These are phyloP conservation scores for Fusarium succisae DNA, from an alignment of 2,329 filamentous ascomycete species.

Conservation along the genomic window DNA sequence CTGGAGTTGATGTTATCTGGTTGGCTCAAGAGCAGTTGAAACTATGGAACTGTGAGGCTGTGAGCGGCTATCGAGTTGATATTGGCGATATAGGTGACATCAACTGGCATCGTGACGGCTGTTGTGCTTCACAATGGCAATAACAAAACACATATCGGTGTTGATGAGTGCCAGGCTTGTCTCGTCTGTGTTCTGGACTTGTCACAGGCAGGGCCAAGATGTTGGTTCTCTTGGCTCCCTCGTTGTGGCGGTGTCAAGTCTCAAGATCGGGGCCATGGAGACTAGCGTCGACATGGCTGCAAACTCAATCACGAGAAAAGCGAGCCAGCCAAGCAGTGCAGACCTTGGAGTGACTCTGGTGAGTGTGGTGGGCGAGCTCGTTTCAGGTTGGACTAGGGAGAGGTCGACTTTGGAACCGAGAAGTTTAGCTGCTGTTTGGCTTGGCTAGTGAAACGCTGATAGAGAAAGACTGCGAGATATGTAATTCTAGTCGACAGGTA, in stretches of 20 bases:
- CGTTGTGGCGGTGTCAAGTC: constrained; percentile 36
- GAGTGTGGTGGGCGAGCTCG: constrained; percentile 28
- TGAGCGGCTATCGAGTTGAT: constrained; percentile 18
- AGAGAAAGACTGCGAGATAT: not conserved
- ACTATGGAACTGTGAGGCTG: not conserved
- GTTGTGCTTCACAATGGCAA: constrained; percentile 22
- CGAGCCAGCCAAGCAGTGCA: not conserved
- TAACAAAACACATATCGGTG: constrained; percentile 1
- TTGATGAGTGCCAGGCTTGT: constrained; percentile 23
- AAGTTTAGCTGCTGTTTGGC: not conserved
- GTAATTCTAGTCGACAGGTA: not conserved
- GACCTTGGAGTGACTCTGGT: constrained; percentile 8
- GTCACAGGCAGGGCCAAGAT: constrained; percentile 19
- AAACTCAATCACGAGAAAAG: not conserved
- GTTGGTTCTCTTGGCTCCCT: constrained; percentile 1
- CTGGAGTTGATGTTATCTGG: constrained; percentile 27
- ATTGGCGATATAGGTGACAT: constrained; percentile 24
- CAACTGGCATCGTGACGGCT: constrained; percentile 27
- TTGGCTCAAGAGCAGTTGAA: constrained; percentile 15
- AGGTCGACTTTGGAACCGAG: not conserved
- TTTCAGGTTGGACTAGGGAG: constrained; percentile 41
- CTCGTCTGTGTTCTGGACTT: constrained; percentile 23
- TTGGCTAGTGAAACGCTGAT: not conserved
- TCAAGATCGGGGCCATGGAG: constrained; percentile 37
- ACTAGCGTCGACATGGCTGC: constrained; percentile 8